These are phyloP conservation scores for Lichtheimia hyalospora DNA, from an alignment of 371 early-diverging fungal genomes.

Conservation along the genomic window DNA sequence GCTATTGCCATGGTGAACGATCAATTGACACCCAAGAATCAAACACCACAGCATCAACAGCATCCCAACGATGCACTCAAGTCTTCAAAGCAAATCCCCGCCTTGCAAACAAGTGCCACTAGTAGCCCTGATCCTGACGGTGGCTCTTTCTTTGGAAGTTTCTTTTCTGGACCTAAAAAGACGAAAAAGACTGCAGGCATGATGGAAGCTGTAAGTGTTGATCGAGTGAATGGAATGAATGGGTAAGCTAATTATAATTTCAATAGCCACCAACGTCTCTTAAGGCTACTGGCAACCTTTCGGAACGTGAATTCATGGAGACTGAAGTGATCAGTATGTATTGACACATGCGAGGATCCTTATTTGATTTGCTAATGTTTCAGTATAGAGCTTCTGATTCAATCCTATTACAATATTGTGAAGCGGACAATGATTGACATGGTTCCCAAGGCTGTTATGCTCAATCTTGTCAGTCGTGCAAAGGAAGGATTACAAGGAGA, in stretches of 20 bases:
- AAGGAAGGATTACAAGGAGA: slow-evolving; percentile 96
- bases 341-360: slow-evolving; percentile 21
- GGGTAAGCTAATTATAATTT: not conserved
- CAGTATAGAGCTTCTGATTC: slow-evolving; percentile 81
- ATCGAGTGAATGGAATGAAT: not conserved
- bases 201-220: slow-evolving; percentile 73
- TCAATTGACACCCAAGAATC: slow-evolving; percentile 58
- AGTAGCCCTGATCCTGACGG: slow-evolving; percentile 30
- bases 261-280: slow-evolving; percentile 88
- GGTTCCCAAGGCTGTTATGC: slow-evolving; percentile 99
- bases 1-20: slow-evolving; percentile 94
- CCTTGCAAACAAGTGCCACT: slow-evolving; percentile 15
- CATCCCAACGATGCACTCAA: slow-evolving; percentile 7
- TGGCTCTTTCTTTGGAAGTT: slow-evolving; percentile 92
- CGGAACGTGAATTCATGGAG: slow-evolving; percentile 96
- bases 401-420: slow-evolving; percentile 96
- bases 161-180: slow-evolving; percentile 83
- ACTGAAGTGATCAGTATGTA: slow-evolving; percentile 95
- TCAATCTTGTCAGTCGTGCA: slow-evolving; percentile 89
- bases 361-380: slow-evolving; percentile 6
- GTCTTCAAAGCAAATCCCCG: slow-evolving; percentile 38
- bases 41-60: slow-evolving; percentile 8
- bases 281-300: slow-evolving; percentile 91
- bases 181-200: slow-evolving; percentile 54
- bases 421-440: slow-evolving; percentile 98